Evolutionary conservation across 495 filamentous ascomycete genomes (phyloP).

Genomic region (Hypoxylon rickii): DNA sequence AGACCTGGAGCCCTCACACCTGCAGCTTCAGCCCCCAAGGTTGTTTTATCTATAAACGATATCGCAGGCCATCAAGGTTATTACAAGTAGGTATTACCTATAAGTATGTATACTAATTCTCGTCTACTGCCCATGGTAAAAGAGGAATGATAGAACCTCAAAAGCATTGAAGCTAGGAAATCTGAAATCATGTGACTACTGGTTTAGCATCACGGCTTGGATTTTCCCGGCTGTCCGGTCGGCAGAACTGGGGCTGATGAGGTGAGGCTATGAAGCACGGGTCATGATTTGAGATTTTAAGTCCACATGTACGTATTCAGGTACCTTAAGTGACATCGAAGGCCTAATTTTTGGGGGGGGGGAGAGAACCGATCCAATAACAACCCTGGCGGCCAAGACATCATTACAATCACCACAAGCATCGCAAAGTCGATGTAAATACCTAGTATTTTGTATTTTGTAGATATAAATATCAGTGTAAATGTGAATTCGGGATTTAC

Average conservation of each 20-base stretch:
- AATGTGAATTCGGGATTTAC: no score
- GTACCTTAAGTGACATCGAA: background rate
- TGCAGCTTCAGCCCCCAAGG: no score
- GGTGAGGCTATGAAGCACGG: conserved; percentile 22
- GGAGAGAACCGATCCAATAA: conserved; percentile 9
- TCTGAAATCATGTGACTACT: conserved; percentile 22
- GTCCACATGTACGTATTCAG: no score
- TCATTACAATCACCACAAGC: no score
- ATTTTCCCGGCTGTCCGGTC: conserved; percentile 11
- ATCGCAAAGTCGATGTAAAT: no score
- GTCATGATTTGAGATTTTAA: no score
- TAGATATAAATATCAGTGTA: no score
- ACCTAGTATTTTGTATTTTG: no score
- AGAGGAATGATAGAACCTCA: background rate
- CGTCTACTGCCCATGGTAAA: background rate
- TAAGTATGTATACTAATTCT: conserved; percentile 1
- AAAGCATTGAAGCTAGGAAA: no score
- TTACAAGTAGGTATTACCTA: conserved; percentile 4
- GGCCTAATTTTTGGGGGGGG: background rate
- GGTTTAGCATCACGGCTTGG: background rate
- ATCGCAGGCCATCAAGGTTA: conserved; percentile 28
- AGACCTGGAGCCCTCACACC: no score
- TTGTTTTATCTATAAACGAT: no score
- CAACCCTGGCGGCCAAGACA: no score
- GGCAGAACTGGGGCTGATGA: conserved; percentile 35